Evolutionary conservation across 2,329 filamentous ascomycete species (phyloP), one percentile per base, ranked within the genome.

Genomic region (Penicillium sp.): DNA sequence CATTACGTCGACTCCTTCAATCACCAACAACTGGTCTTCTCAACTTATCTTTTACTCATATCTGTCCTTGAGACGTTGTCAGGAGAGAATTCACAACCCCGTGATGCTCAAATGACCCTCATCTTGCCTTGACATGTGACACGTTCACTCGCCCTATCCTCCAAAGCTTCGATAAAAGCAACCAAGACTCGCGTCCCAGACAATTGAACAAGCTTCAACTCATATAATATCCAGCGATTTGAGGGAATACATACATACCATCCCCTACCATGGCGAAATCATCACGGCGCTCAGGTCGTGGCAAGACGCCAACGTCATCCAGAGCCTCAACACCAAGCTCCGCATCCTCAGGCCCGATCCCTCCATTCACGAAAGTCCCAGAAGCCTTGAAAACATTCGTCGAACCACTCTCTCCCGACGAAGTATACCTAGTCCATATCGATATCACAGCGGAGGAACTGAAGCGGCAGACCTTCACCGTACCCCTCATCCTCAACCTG

Each of bases 381-480:
- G 67, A 78, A 43, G 74, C 76, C 29, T 78, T 95, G 47, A 61
- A 76, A 44, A 77, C 82, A 10, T 84, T 95, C 65, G 76, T 86
- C 62, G 72, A 78, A 32, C 77, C 75, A 38, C 82, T 95, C 52
- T 78, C 82, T 51, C 75, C 78, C 49, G 72, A 78, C 49, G 81
- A 87, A 67, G 78, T 95, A 65, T 95, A 96, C 77, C 79, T 96
- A 61, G 77, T 85, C 28, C 89, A 95, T 73, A 75, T 95, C 69
- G 90, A 96, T 75, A 72, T 71, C 53, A 82, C 85, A 54, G 82
- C 83, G 0, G 69, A 71, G 19, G 75, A 77, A 26, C 81, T 90
- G 71, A 96, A 96, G 72, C 80, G 80, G 65, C 85, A 87, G 62
- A 85, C 94, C 61, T 96, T 95, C 70, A 61, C 82, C 42, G 82